Conservation (phyloP, 2,329 filamentous ascomycete genomes). For the Epichloe brachyelytri region DNA sequence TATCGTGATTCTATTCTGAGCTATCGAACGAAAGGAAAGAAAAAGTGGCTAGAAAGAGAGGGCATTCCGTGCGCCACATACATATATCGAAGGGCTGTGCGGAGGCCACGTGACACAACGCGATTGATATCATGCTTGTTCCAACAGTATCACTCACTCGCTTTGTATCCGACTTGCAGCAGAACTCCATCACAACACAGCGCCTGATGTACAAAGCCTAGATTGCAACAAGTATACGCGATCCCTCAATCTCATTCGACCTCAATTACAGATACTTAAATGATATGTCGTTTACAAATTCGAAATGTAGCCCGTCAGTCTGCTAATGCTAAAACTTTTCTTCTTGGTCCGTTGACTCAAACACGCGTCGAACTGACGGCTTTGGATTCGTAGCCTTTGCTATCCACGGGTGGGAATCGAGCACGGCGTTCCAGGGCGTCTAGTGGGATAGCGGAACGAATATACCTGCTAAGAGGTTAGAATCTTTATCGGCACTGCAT, state of each 20-base stretch:
- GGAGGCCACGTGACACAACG: no score
- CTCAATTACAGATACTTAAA: neutral
- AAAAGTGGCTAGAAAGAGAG: no score
- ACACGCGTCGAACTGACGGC: constrained; percentile 24
- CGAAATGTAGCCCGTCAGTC: neutral
- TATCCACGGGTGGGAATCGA: constrained; percentile 54
- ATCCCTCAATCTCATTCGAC: neutral
- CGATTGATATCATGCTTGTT: no score
- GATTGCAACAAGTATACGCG: neutral
- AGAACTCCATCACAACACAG: neutral
- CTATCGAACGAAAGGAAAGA: no score
- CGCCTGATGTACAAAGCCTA: neutral
- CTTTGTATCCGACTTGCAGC: neutral
- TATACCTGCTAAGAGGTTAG: constrained; percentile 47
- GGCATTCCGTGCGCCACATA: no score
- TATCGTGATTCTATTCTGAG: no score
- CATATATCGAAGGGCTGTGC: no score
- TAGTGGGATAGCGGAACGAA: constrained; percentile 69
- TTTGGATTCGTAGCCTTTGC: constrained; percentile 34
- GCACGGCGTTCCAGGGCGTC: constrained; percentile 70
- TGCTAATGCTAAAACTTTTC: neutral
- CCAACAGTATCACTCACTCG: neutral
- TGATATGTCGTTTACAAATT: neutral
- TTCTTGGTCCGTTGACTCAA: constrained; percentile 1
- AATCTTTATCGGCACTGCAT: neutral